Percentiles rank a stretch among this genome's conserved stretches.
Evolutionary conservation across 805 yeast species (phyloP).

Genomic region (Citeromyces matritensis): DNA sequence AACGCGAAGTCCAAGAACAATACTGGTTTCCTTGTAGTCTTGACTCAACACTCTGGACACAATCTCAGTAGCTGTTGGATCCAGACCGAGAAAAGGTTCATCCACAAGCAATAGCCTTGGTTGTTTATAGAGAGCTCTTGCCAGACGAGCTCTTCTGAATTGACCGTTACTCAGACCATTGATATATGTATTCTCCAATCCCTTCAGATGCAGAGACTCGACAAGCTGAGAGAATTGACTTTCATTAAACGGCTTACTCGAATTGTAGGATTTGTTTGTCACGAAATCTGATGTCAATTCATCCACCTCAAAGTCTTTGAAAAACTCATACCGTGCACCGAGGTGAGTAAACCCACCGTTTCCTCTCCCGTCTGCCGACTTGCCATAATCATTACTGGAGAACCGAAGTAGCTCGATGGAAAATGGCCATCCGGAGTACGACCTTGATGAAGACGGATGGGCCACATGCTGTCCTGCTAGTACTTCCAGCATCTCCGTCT

Average conservation of each 20-base stretch:
- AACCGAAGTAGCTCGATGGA: slow-evolving; percentile 20
- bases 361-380: slow-evolving; percentile 14
- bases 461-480: slow-evolving; percentile 40
- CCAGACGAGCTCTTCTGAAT: slow-evolving; percentile 78
- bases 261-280: slow-evolving; percentile 35
- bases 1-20: slow-evolving; percentile 61
- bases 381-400: slow-evolving; percentile 17
- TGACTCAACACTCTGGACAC: slow-evolving; percentile 39
- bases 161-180: slow-evolving; percentile 91
- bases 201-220: slow-evolving; percentile 33
- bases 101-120: slow-evolving; percentile 66
- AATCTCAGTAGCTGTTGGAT: slow-evolving; percentile 49
- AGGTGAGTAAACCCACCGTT: slow-evolving; percentile 50
- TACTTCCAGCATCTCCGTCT: slow-evolving; percentile 16
- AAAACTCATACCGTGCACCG: slow-evolving; percentile 81
- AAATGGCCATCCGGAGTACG: slow-evolving; percentile 27
- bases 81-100: slow-evolving; percentile 88
- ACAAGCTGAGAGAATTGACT: slow-evolving; percentile 25
- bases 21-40: slow-evolving; percentile 7
- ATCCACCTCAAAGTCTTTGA: slow-evolving; percentile 66
- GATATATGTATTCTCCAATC: slow-evolving; percentile 58
- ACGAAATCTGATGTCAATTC: slow-evolving; percentile 49
- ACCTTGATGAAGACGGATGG: slow-evolving; percentile 34
- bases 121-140: slow-evolving; percentile 47
- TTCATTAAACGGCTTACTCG: slow-evolving; percentile 17